phyloP scores from a whole-genome alignment of 352 stramenopile species.

The Pythium utonaiense region DNA sequence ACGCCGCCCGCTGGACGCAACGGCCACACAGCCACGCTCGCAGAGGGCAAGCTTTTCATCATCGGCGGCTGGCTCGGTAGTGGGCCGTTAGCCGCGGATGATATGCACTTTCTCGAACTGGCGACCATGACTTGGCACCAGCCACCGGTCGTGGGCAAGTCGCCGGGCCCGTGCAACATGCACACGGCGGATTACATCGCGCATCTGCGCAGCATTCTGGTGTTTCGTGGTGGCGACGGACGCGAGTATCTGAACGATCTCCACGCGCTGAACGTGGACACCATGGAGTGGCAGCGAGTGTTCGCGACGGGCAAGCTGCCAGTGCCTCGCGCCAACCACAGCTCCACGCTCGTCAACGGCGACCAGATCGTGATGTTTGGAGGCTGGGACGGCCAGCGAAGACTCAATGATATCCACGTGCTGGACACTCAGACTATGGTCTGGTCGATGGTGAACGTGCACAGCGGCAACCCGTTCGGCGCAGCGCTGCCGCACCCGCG shows the following conservation, averaged over 20 bases:
- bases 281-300: conserved; percentile 84
- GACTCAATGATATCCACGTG: conserved; percentile 95
- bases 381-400: conserved; percentile 90
- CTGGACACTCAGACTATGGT: conserved; percentile 87
- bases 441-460: conserved; percentile 78
- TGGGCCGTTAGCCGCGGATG: conserved; percentile 88
- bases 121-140: conserved; percentile 60
- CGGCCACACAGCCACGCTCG: conserved; percentile 93
- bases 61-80: conserved; percentile 94
- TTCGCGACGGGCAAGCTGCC: conserved; percentile 73
- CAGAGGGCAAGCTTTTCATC: conserved; percentile 88
- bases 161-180: conserved; percentile 95
- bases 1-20: conserved; percentile 86
- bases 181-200: conserved; percentile 94
- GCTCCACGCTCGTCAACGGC: conserved; percentile 83
- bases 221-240: conserved; percentile 94
- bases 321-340: conserved; percentile 93
- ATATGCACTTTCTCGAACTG: conserved; percentile 92
- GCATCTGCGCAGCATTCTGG: conserved; percentile 79
- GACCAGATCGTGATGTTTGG: conserved; percentile 92
- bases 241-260: conserved; percentile 96
- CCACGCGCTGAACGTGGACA: conserved; percentile 89
- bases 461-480: conserved; percentile 9
- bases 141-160: conserved; percentile 34
- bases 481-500: conserved; percentile 81